Conservation (phyloP, 371 early-diverging fungal species). For the Mortierella sp. region DNA sequence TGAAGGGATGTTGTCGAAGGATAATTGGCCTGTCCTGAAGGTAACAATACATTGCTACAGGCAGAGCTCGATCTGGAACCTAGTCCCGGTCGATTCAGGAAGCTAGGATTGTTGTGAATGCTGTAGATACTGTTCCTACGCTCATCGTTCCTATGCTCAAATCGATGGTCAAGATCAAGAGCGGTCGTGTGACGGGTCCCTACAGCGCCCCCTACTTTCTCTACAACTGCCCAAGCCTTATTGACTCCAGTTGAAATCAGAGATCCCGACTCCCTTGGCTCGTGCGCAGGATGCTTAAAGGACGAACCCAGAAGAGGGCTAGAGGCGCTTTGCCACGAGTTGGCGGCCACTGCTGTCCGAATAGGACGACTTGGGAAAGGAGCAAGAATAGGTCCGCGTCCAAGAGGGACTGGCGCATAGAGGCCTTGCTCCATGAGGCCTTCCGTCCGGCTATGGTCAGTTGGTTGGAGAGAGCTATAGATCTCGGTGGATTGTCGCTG, state of each 20-base stretch:
- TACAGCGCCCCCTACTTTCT: constrained; percentile 35
- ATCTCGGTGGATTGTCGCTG: constrained; percentile 30
- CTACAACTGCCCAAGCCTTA: constrained; percentile 5
- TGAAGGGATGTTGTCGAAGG: constrained; percentile 26
- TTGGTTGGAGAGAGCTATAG: constrained; percentile 14
- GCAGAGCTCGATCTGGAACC: constrained; percentile 48
- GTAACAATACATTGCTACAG: constrained; percentile 26
- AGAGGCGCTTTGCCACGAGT: constrained; percentile 8
- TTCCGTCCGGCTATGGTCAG: constrained; percentile 19
- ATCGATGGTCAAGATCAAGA: constrained; percentile 31
- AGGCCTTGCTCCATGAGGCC: constrained; percentile 37
- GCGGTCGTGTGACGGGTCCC: constrained; percentile 42
- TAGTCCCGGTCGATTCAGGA: constrained; percentile 24
- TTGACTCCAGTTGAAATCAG: constrained; percentile 22
- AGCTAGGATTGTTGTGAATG: constrained; percentile 14
- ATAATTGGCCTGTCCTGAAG: constrained; percentile 14
- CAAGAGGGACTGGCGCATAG: neutral
- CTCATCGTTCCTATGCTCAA: constrained; percentile 20
- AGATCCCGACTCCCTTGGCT: constrained; percentile 27
- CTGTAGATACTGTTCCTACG: constrained; percentile 42
- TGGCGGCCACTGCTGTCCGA: neutral
- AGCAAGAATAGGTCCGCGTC: constrained; percentile 11
- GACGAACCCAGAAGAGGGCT: constrained; percentile 28
- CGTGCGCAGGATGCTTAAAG: constrained; percentile 14
- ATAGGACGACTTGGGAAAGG: constrained; percentile 15